These are phyloP conservation scores for Acacia pycnantha DNA, from an alignment of 331 rosid species.

Conservation along the genomic window DNA sequence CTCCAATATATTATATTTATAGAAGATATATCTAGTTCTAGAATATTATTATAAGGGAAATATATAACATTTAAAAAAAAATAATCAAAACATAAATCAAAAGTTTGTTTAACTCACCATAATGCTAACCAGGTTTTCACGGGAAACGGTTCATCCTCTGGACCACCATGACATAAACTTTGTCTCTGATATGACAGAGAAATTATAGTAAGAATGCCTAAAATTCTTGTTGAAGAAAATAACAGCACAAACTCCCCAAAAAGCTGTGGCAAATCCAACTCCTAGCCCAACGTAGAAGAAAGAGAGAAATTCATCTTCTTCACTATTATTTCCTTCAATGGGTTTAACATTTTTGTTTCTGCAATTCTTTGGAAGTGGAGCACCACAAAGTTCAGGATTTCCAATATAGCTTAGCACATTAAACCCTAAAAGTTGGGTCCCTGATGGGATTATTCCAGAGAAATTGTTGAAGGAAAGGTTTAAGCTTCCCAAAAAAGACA, in stretches of 20 bases:
- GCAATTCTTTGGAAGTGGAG: background rate
- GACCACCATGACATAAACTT: background rate
- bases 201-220: constrained; percentile 10
- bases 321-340: background rate
- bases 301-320: background rate
- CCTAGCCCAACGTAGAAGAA: background rate
- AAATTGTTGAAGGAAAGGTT: background rate
- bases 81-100: background rate
- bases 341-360: background rate
- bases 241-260: background rate
- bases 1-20: background rate
- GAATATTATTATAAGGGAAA: background rate
- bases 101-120: background rate
- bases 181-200: background rate
- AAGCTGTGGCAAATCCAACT: background rate
- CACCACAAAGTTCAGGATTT: background rate
- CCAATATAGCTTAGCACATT: background rate
- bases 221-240: constrained; percentile 1
- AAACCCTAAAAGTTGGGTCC: background rate
- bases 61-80: background rate
- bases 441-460: background rate
- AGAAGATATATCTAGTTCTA: no score
- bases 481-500: background rate
- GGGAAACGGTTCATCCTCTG: background rate
- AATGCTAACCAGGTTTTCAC: background rate